A percentile compares a stretch with the other conserved stretches of the same genome.
Conservation (phyloP, 805 yeast genomes). For the Saturnispora dispora region DNA sequence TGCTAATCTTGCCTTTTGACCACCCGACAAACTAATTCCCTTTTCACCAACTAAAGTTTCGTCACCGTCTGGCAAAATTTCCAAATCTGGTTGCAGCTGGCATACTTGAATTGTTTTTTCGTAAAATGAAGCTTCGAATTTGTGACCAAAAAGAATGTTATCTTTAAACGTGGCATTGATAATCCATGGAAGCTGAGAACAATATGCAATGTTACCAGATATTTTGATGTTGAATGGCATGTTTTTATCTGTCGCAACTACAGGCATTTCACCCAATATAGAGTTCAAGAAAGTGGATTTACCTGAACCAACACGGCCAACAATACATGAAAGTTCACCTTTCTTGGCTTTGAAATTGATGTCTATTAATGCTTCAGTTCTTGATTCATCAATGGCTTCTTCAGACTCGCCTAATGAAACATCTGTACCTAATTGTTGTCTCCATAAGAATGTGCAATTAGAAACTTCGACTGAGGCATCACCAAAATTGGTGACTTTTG, state of each 20-base stretch:
- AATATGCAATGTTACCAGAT: constrained; percentile 44
- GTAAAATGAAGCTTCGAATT: constrained; percentile 72
- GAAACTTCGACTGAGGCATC: constrained; percentile 33
- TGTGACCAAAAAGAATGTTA: constrained; percentile 82
- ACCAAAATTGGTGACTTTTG: constrained; percentile 19
- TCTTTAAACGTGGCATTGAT: constrained; percentile 89
- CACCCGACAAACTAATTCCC: constrained; percentile 93
- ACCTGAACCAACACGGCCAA: constrained; percentile 63
- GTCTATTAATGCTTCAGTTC: constrained; percentile 35
- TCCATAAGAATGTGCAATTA: constrained; percentile 50
- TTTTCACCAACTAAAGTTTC: constrained; percentile 91
- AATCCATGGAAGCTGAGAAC: constrained; percentile 84
- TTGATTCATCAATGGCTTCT: constrained; percentile 21
- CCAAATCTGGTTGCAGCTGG: constrained; percentile 72
- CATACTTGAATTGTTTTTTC: constrained; percentile 76
- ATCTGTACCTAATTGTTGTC: constrained; percentile 14
- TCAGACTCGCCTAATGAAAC: constrained; percentile 13
- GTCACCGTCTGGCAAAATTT: constrained; percentile 80
- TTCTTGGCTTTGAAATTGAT: constrained; percentile 41
- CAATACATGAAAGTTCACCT: constrained; percentile 49
- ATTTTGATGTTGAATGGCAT: constrained; percentile 16
- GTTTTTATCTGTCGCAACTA: constrained; percentile 24
- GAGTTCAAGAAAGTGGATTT: constrained; percentile 50
- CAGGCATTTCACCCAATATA: constrained; percentile 44
- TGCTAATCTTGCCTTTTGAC: constrained; percentile 92